Conservation (phyloP, 2,329 filamentous ascomycete species). For the Thielaviopsis euricoi region DNA sequence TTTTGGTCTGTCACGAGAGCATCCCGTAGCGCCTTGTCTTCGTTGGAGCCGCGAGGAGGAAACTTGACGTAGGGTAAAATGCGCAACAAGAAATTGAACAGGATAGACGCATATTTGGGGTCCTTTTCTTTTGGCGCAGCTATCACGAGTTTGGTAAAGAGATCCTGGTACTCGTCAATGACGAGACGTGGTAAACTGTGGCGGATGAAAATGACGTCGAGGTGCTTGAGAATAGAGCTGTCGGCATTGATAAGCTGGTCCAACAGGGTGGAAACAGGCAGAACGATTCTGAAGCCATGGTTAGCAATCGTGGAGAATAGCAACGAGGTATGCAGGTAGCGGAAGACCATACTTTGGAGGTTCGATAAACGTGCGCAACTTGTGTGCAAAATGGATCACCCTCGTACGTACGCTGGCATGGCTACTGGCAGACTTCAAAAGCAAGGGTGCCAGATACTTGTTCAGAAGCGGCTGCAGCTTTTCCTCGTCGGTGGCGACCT, state of each 20-base stretch:
- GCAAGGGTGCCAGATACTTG: constrained; percentile 62
- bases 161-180: constrained; percentile 45
- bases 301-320: neutral
- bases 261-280: constrained; percentile 71
- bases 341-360: constrained; percentile 26
- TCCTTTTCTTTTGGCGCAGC: constrained; percentile 44
- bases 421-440: constrained; percentile 75
- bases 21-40: constrained; percentile 53
- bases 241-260: constrained; percentile 73
- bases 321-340: neutral
- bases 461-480: constrained; percentile 67
- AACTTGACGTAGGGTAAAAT: constrained; percentile 55
- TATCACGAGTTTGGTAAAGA: constrained; percentile 54
- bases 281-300: constrained; percentile 37
- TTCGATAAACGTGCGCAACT: constrained; percentile 38
- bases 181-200: constrained; percentile 47
- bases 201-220: constrained; percentile 79
- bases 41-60: constrained; percentile 60
- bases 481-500: constrained; percentile 64
- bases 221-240: constrained; percentile 63
- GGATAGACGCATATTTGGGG: constrained; percentile 23
- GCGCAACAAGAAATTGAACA: constrained; percentile 73
- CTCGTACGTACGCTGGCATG: constrained; percentile 67
- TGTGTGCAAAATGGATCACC: constrained; percentile 34
- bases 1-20: constrained; percentile 48